Evolutionary conservation across 805 yeast genomes (phyloP), one percentile per base, ranked within the genome.

Genomic region (Lipomyces starkeyi): DNA sequence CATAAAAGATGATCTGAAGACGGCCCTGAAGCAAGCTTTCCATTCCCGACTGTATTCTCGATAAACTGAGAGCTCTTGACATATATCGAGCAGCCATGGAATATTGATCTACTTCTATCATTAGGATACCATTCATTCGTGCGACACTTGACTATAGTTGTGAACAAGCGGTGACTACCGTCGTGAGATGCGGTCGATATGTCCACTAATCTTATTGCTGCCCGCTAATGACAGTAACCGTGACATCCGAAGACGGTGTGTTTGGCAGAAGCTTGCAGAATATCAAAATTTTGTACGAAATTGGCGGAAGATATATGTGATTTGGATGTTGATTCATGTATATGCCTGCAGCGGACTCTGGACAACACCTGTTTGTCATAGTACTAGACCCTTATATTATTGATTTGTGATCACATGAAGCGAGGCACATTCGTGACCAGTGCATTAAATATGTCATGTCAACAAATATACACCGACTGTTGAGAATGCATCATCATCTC

Each of bases 1-100:
- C 49, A 43, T 14, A 14, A 5, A 17, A 6, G 49, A 43, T 43
- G 49, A 43, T 17, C 9, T 43, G 49, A 43, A 14, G 49, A 43
- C 49, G 49, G 49, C 49, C 49, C 49, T 17, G 49, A 43, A 43
- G 20, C 22, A 43, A 43, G 22, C 49, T 43, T 43, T 43, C 49
- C 49, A 43, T 17, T 43, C 49, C n/a, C 8, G 20, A 43, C 49
- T 17, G 20, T 43, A 14, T 43, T 43, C 49, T 43, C 20, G 49
- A 35, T 43, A 17, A 43, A 43, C 20, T 14, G 49, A 43, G 49
- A 43, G 8, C 8, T 43, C 6, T 43, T 17, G 49, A 43, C 20
- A 17, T 43, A 43, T 17, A 22, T 6, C 49, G 49, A 17, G 8
- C 49, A 43, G 49, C 49, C 49, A 7, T 43, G 49, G 49, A 43